These are phyloP conservation scores for Amyloporia xantha DNA, from an alignment of 768 basidiomycete species.

Conservation along the genomic window DNA sequence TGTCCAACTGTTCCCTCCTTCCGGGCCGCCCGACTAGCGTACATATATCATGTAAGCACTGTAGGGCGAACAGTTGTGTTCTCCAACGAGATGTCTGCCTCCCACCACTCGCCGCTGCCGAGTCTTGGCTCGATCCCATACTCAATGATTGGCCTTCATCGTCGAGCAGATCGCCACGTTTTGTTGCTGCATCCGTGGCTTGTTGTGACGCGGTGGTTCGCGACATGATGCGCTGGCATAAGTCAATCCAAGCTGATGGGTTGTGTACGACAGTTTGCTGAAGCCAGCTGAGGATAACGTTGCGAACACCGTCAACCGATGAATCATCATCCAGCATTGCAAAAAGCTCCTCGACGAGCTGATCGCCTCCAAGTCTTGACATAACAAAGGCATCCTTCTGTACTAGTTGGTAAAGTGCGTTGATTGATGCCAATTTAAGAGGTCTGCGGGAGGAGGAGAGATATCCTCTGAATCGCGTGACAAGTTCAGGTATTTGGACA, in stretches of 20 bases:
- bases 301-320: slow-evolving; percentile 86
- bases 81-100: slow-evolving; percentile 82
- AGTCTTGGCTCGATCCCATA: slow-evolving; percentile 41
- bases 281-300: slow-evolving; percentile 92
- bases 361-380: slow-evolving; percentile 91
- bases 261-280: slow-evolving; percentile 90
- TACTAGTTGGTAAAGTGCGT: slow-evolving; percentile 93
- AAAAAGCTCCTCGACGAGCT: slow-evolving; percentile 90
- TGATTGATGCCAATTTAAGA: slow-evolving; percentile 90
- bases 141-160: slow-evolving; percentile 94
- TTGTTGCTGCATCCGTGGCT: slow-evolving; percentile 52
- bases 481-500: slow-evolving; percentile 73
- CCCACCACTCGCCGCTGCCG: slow-evolving; percentile 30
- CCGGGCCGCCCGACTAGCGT: slow-evolving; percentile 65
- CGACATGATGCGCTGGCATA: slow-evolving; percentile 96
- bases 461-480: slow-evolving; percentile 70
- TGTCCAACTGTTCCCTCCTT: slow-evolving; percentile 78
- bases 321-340: slow-evolving; percentile 94
- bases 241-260: slow-evolving; percentile 96
- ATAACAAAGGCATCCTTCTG: slow-evolving; percentile 90
- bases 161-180: slow-evolving; percentile 54
- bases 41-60: slow-evolving; percentile 89
- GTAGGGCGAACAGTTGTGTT: slow-evolving; percentile 90
- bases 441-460: slow-evolving; percentile 77
- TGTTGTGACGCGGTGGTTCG: slow-evolving; percentile 83